Evolutionary conservation across 208 protist genomes (phyloP).

Genomic region (Angomonas deanei): DNA sequence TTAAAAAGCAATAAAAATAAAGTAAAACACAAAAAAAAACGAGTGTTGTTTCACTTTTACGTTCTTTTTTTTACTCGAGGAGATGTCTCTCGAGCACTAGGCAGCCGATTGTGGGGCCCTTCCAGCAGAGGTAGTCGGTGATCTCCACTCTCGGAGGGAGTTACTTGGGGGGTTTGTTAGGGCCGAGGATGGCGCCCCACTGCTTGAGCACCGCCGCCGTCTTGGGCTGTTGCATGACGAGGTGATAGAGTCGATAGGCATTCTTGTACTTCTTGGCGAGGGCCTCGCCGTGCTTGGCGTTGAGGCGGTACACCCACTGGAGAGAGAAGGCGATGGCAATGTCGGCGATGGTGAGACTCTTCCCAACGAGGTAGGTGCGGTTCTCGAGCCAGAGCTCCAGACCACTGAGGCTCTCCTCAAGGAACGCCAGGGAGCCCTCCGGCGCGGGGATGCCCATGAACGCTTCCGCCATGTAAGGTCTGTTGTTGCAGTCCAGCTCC

Average conservation of each 20-base stretch:
- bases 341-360: conserved; percentile 77
- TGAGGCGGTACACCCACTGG: conserved; percentile 47
- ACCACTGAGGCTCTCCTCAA: conserved; percentile 43
- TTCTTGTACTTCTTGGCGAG: conserved; percentile 59
- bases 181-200: conserved; percentile 36
- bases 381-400: conserved; percentile 74
- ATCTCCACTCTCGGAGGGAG: neutral
- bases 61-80: conserved; percentile 11
- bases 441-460: conserved; percentile 23
- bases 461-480: conserved; percentile 22
- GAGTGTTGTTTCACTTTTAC: neutral
- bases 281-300: conserved; percentile 29
- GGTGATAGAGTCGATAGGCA: conserved; percentile 65
- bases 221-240: conserved; percentile 71
- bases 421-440: conserved; percentile 11
- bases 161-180: conserved; percentile 29
- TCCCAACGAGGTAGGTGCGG: conserved; percentile 80
- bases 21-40: conserved; percentile 4
- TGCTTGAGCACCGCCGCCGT: conserved; percentile 51
- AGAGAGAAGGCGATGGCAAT: conserved; percentile 63
- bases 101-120: conserved; percentile 66
- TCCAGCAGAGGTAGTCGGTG: conserved; percentile 72
- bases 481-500: conserved; percentile 42
- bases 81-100: conserved; percentile 65
- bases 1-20: neutral